Evolutionary conservation across 202 grass and related monocot genomes (phyloP), one percentile per base, ranked within the genome.

Genomic region (Digitaria exilis): DNA sequence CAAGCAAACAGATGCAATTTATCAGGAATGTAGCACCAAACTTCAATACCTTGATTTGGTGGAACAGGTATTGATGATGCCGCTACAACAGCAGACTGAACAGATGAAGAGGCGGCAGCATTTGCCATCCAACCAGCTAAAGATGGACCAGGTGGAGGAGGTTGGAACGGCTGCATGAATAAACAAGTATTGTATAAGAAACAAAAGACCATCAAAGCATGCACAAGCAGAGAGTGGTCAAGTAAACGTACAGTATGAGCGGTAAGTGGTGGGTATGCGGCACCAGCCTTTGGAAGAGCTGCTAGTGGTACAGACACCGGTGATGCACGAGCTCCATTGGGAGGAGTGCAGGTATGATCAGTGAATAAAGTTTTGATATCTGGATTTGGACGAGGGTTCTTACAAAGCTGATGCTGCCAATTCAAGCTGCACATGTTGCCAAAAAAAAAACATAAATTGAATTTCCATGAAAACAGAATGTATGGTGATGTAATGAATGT

Each of bases 321-420:
- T 81, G 91, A 91, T 77, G 91, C 88, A 77, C 88, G 93, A 52
- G 93, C 79, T 60, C 93, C 96, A 88, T 91, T 99, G 72, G 87
- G 71, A 79, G 87, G 80, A 48, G 83, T 9, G 71, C 96, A 99
- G 11, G 91, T 87, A 86, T 99, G 96, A 83, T 99, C 96, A 41
- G 80, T 93, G 78, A 99, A 99, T 49, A 99, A 84, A 64, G 96
- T 99, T 82, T 99, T 99, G 86, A 99, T 99, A 76, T 99, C 96
- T 64, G 96, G 96, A 81, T 94, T 99, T 80, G 89, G 79, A 19
- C 93, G 83, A 85, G 93, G 96, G 77, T 94, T 99, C 86, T 99
- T 99, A 70, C 96, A 99, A 76, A 96, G 93, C 80, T 99, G 96
- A 88, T 99, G 96, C 86, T 99, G 96, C 96, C 96, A 99, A 72